phyloP scores from a whole-genome alignment of 2,329 filamentous ascomycete species.

The Fragosphaeria purpurea region DNA sequence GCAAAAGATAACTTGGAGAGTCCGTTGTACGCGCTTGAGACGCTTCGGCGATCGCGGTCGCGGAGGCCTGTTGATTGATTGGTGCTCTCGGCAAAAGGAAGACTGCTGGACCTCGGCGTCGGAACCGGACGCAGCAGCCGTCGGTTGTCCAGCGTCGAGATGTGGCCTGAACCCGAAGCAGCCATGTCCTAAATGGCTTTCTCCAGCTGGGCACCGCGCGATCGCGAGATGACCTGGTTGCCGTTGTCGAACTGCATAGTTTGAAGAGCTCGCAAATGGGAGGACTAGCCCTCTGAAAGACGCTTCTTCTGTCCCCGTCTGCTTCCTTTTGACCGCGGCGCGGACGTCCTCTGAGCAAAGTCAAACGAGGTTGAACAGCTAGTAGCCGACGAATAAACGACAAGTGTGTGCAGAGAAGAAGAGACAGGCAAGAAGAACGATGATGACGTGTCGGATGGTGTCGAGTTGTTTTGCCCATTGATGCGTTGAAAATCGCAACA shows the following conservation, averaged over 20 bases:
- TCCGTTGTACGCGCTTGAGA: neutral
- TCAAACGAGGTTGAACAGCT: too few relatives aligned
- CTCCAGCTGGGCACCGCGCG: slow-evolving; percentile 41
- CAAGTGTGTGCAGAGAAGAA: too few relatives aligned
- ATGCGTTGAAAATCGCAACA: too few relatives aligned
- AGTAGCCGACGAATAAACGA: too few relatives aligned
- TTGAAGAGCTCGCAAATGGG: too few relatives aligned
- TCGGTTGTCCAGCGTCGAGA: slow-evolving; percentile 11
- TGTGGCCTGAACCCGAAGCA: neutral
- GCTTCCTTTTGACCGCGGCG: too few relatives aligned
- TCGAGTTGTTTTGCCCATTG: too few relatives aligned
- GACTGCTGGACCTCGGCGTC: slow-evolving; percentile 24
- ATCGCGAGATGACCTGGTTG: slow-evolving; percentile 33
- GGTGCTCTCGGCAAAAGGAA: slow-evolving; percentile 23
- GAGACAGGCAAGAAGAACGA: too few relatives aligned
- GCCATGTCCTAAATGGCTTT: slow-evolving; percentile 15
- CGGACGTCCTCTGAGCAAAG: too few relatives aligned
- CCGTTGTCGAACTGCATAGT: slow-evolving; percentile 32
- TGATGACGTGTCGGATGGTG: too few relatives aligned
- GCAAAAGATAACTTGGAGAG: slow-evolving; percentile 27
- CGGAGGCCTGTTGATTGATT: neutral
- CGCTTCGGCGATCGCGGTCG: slow-evolving; percentile 6
- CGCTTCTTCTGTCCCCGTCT: too few relatives aligned
- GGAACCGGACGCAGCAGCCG: slow-evolving; percentile 17
- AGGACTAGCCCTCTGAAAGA: too few relatives aligned